Percentiles rank a stretch among this genome's conserved stretches.
These are phyloP conservation scores for Citrus trifoliata DNA, from an alignment of 345 rosid species.

Conservation along the genomic window DNA sequence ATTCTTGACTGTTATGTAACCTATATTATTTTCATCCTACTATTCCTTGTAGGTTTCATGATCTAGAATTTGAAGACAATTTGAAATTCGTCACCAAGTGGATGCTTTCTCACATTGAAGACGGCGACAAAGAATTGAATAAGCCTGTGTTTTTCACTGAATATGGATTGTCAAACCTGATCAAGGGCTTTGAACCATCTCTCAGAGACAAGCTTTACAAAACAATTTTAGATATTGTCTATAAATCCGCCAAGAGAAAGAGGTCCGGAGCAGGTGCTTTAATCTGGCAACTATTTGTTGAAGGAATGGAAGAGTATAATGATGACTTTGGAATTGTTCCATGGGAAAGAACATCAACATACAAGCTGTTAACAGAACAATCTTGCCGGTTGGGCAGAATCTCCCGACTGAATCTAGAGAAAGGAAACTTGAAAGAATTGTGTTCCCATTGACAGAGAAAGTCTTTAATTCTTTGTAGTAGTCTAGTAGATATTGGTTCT, in stretches of 20 bases:
- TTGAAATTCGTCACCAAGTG: conserved; percentile 66
- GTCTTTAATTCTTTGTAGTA: background rate
- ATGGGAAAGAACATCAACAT: conserved; percentile 61
- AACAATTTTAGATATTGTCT: conserved; percentile 50
- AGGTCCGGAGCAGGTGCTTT: conserved; percentile 84
- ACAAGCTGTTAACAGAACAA: conserved; percentile 50
- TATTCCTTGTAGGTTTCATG: conserved; percentile 56
- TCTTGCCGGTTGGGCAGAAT: conserved; percentile 70
- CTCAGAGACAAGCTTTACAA: conserved; percentile 60
- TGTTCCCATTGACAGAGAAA: conserved; percentile 38
- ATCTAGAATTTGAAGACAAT: conserved; percentile 60
- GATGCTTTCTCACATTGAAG: conserved; percentile 88
- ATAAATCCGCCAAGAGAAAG: conserved; percentile 65
- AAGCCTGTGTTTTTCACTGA: conserved; percentile 89
- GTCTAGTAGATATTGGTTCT: background rate
- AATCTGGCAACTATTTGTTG: conserved; percentile 72
- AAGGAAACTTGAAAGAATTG: conserved; percentile 38
- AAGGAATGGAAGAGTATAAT: conserved; percentile 81
- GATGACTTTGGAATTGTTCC: conserved; percentile 88
- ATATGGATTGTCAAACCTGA: conserved; percentile 74
- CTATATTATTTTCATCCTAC: background rate
- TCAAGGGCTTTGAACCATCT: conserved; percentile 57
- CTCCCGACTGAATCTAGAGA: conserved; percentile 28
- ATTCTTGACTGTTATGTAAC: background rate
- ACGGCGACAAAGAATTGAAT: conserved; percentile 69